These are phyloP conservation scores for Phytophthora idaei DNA, from an alignment of 352 stramenopile genomes.

Conservation along the genomic window DNA sequence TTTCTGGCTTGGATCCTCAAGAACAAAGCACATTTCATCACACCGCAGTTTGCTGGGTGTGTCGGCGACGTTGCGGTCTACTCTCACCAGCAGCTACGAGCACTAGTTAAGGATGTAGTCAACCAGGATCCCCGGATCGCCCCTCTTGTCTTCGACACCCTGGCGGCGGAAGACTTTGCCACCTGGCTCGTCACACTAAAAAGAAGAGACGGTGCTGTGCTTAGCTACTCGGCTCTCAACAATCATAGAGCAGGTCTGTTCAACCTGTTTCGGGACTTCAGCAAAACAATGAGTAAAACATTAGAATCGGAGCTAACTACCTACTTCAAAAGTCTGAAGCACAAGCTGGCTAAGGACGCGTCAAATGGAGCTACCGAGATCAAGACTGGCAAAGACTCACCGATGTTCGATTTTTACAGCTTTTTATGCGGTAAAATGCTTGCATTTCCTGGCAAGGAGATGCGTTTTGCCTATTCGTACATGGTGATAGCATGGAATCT, in stretches of 20 bases:
- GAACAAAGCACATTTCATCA: too few species aligned
- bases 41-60: too few species aligned
- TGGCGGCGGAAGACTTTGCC: constrained; percentile 4
- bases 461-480: constrained; percentile 20
- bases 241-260: constrained; percentile 11
- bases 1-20: too few species aligned
- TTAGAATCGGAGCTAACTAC: background rate
- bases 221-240: constrained; percentile 16
- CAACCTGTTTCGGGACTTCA: constrained; percentile 12
- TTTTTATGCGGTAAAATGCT: constrained; percentile 10
- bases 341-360: background rate
- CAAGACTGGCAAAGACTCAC: constrained; percentile 1
- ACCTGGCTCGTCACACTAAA: constrained; percentile 8
- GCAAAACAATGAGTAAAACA: background rate
- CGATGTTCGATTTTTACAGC: constrained; percentile 5
- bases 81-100: too few species aligned
- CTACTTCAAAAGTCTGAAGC: constrained; percentile 9
- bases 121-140: background rate
- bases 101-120: constrained; percentile 2
- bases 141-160: background rate
- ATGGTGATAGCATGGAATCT: constrained; percentile 25
- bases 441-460: background rate
- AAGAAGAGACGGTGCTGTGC: background rate
- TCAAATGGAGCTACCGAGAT: background rate
- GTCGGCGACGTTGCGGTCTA: too few species aligned